Base-by-base conservation (phyloP, 768 basidiomycete species). In the Amanita inopinata region DNA sequence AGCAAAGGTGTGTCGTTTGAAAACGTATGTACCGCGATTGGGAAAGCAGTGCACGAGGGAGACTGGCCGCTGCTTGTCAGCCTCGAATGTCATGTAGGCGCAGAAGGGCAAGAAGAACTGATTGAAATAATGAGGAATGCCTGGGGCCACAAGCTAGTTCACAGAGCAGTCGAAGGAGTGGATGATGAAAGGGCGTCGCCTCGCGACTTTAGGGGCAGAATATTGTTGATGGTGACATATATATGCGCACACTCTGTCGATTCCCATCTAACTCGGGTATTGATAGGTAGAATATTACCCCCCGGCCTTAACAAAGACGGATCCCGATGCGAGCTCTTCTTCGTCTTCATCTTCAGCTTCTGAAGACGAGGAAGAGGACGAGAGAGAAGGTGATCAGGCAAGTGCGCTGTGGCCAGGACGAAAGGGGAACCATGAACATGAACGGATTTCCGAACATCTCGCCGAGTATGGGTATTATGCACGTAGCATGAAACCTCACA, bases 41-140 rank as follows among this genome's bases (percentile, higher is more conserved):
- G 64, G 1, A 56, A 66, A 9, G 60, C 64, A 2, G 54, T 78
- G 12, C 47, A 56, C 2, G 56, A 62, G 0, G 60, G 49, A 1
- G 64, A 69, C 34, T 78, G 76, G 73, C 78, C 80, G 2, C 63
- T 80, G 14, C 52, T 80, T 45, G 67, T 81, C 37, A 74, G 71
- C 28, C 62, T 81, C 3, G 80, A 81, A 52, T 80, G 77, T 49
- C 79, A 81, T 46, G 77, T 80, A 18, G 66, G 64, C 12, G 55
- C 66, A 0, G 59, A 61, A 19, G 65, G 65, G 0, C 79, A 81
- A 52, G 55, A 58, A 14, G 69, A 77, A 49, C 56, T 81, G n/a
- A 73, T 80, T 7, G 52, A 56, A 19, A 62, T 73, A 33, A 69
- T 80, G 65, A 57, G 61, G 42, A 65, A 63, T 3, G 61, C 62